These are phyloP conservation scores for Ogataea paradorogensis DNA, from an alignment of 805 yeast genomes.

Conservation along the genomic window DNA sequence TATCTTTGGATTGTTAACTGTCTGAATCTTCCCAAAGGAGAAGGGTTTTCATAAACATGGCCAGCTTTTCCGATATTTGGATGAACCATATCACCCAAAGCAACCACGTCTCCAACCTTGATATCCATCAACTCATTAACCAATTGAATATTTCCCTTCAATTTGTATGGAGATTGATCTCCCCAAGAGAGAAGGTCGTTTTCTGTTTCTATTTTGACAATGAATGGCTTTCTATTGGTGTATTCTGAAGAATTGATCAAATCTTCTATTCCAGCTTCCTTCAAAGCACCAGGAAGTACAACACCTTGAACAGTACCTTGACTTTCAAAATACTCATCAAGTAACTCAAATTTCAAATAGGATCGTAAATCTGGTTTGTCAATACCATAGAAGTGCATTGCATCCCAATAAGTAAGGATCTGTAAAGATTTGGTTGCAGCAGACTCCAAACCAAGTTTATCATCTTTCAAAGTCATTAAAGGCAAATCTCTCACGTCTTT, in stretches of 20 bases:
- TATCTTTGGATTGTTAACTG: conserved; percentile 62
- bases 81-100: conserved; percentile 52
- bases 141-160: conserved; percentile 7
- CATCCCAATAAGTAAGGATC: conserved; percentile 62
- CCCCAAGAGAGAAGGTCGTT: conserved; percentile 45
- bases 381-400: conserved; percentile 73
- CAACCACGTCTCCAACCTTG: conserved; percentile 68
- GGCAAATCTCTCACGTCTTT: conserved; percentile 36
- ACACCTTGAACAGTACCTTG: conserved; percentile 56
- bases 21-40: conserved; percentile 86
- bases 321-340: conserved; percentile 41
- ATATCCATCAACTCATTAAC: conserved; percentile 40
- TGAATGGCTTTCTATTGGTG: conserved; percentile 54
- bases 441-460: neutral
- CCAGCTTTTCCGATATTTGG: neutral
- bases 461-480: conserved; percentile 20
- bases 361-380: conserved; percentile 93
- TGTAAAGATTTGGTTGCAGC: conserved; percentile 18
- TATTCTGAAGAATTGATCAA: conserved; percentile 43
- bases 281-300: conserved; percentile 51
- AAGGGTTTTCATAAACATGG: conserved; percentile 81
- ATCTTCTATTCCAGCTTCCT: conserved; percentile 35
- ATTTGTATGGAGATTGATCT: conserved; percentile 21
- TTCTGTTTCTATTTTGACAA: conserved; percentile 47
- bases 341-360: conserved; percentile 43